These are phyloP conservation scores for Microsporum canis DNA, from an alignment of 2,329 filamentous ascomycete genomes.

Conservation along the genomic window DNA sequence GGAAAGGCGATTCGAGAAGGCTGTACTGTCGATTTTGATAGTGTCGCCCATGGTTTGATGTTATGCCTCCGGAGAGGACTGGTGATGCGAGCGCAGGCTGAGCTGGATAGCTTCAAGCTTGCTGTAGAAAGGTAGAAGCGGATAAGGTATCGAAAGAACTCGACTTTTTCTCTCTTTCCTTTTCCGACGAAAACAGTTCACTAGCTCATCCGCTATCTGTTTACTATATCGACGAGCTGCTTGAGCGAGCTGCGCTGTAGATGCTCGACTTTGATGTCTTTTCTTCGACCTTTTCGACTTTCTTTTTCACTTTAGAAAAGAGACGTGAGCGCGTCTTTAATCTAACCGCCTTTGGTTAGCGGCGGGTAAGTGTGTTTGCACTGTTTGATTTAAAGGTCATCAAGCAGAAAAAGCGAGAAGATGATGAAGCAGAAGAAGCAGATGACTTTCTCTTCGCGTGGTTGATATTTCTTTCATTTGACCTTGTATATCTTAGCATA, in stretches of 20 bases:
- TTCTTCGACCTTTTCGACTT: background rate
- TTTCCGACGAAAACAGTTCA: background rate
- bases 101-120: background rate
- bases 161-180: background rate
- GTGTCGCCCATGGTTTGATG: slow-evolving; percentile 53
- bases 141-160: background rate
- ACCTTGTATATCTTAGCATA: background rate
- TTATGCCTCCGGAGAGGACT: background rate
- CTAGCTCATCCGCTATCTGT: background rate
- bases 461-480: background rate
- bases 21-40: slow-evolving; percentile 88
- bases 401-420: background rate
- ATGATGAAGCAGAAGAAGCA: background rate
- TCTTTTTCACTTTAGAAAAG: background rate
- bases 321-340: slow-evolving; percentile 1
- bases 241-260: background rate
- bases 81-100: background rate
- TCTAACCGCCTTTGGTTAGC: background rate
- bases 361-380: background rate
- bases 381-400: slow-evolving; percentile 3
- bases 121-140: background rate
- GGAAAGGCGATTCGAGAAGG: slow-evolving; percentile 86
- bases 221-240: background rate
- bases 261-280: background rate
- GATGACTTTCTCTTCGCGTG: background rate